Evolutionary conservation across 1,139 yeast genomes (phyloP).

Genomic region (Pichia sp.): DNA sequence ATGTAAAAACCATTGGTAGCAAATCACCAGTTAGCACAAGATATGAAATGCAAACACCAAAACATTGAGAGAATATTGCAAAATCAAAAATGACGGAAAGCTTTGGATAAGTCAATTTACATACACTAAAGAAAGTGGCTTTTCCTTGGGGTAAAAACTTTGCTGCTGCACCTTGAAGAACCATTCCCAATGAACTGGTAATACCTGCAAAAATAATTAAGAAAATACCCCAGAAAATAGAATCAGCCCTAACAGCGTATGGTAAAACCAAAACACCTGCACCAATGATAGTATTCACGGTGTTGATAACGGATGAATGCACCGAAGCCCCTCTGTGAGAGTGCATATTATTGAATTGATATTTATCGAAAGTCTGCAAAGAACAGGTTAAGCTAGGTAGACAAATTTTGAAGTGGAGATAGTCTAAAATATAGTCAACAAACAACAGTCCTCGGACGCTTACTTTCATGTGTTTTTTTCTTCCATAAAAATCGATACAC

Average conservation of each 20-base stretch:
- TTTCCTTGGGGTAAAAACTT: conserved; percentile 60
- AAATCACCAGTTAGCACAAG: conserved; percentile 85
- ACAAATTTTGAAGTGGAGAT: neutral
- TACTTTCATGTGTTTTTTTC: no score
- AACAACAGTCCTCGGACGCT: no score
- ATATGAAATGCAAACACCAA: conserved; percentile 88
- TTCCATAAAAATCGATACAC: no score
- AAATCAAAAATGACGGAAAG: conserved; percentile 59
- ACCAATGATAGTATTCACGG: conserved; percentile 71
- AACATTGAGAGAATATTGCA: conserved; percentile 56
- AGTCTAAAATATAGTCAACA: no score
- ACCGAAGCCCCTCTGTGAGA: conserved; percentile 20
- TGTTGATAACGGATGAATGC: conserved; percentile 36
- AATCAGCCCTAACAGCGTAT: conserved; percentile 80
- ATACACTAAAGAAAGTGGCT: conserved; percentile 81
- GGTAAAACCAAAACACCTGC: conserved; percentile 96
- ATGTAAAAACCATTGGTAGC: conserved; percentile 48
- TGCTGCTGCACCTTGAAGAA: conserved; percentile 69
- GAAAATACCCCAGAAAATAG: conserved; percentile 58
- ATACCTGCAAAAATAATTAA: conserved; percentile 67
- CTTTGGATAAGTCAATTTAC: conserved; percentile 80
- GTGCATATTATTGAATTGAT: no score
- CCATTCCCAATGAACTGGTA: conserved; percentile 75
- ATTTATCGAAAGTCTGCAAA: no score
- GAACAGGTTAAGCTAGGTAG: no score